Base-by-base conservation (phyloP, 306 rosid species). In the Pachyrhizus erosus region DNA sequence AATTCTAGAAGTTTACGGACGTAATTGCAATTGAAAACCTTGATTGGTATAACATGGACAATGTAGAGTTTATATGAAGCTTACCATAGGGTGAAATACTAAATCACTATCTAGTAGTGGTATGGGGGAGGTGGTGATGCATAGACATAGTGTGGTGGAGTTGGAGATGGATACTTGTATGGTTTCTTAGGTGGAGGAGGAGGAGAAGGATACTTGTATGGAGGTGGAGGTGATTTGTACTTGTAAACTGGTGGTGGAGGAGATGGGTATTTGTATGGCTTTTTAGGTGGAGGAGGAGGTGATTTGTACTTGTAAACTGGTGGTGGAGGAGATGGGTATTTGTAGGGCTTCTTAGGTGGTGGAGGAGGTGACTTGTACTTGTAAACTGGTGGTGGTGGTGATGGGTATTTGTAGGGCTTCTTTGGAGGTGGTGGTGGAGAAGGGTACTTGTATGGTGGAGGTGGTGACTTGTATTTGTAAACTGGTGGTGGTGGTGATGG, bases 121-220 rank as follows among this genome's bases (percentile, higher is more conserved):
- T 62, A 3, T 4, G 69, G 69, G 69, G 69, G 68, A 61, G 68
- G 68, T 26, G 40, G 68, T 14, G 68, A 61, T 24, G 37, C 2
- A 61, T 61, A 61, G 68, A 26, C 68, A 27, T 61, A 61, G 67
- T 60, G 61, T 10, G 94, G 94, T 73, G 92, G 94, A 9, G 80
- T 75, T 0, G 72, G 70, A 42, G 68, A 61, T 9, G 67, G 39
- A 10, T 60, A 26, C 65, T 60, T 21, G n/a, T 58, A 58, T 1
- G n/a, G 67, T 3, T 51, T 51, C 58, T 51, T 2, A 51, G 5
- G 31, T 0, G 77, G 77, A 2, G 77, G 77, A 26, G 77, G 76
- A 15, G 76, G 75, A 0, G 75, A 68, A 0, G 43, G 12, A 33
- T 68, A 71, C 43, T 71, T 71, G 40, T 71, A 70, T 7, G 64